A percentile compares a stretch with the other conserved stretches of the same genome.
Conservation (phyloP, 176 grass and related monocot species). For the Alloteropsis semialata region DNA sequence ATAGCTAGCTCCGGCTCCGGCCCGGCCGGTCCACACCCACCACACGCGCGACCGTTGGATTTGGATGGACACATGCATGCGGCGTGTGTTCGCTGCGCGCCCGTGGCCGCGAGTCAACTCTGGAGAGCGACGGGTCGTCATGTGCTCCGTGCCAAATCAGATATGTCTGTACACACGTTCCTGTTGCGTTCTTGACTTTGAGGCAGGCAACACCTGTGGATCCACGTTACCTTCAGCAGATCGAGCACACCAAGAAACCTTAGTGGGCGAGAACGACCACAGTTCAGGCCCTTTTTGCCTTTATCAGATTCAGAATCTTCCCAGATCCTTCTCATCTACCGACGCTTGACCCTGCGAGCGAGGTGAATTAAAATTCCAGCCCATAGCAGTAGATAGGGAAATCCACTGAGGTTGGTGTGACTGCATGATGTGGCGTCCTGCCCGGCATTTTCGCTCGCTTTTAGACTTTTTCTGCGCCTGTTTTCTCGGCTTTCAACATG, state of each 20-base stretch:
- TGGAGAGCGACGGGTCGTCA: no score
- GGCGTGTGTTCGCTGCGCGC: no score
- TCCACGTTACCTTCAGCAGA: not conserved
- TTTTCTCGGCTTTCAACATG: not conserved
- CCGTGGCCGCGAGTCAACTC: no score
- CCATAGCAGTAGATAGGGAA: not conserved
- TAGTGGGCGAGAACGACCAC: not conserved
- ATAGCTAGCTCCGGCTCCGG: no score
- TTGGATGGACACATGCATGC: no score
- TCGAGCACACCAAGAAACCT: not conserved
- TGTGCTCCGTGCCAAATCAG: not conserved
- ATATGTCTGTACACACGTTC: not conserved
- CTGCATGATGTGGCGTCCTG: not conserved
- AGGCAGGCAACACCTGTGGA: not conserved
- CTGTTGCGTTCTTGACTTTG: not conserved
- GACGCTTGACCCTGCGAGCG: no score
- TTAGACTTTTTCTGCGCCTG: not conserved
- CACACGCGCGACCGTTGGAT: no score
- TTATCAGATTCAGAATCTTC: slow-evolving; percentile 1
- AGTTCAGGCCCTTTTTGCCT: not conserved
- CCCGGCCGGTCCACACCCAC: no score
- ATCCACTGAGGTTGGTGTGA: not conserved
- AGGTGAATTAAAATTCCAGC: not conserved
- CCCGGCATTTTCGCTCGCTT: not conserved
- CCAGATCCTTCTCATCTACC: not conserved